phyloP scores from a whole-genome alignment of 2,329 filamentous ascomycete species.

The Teratosphaeriaceae sp. region DNA sequence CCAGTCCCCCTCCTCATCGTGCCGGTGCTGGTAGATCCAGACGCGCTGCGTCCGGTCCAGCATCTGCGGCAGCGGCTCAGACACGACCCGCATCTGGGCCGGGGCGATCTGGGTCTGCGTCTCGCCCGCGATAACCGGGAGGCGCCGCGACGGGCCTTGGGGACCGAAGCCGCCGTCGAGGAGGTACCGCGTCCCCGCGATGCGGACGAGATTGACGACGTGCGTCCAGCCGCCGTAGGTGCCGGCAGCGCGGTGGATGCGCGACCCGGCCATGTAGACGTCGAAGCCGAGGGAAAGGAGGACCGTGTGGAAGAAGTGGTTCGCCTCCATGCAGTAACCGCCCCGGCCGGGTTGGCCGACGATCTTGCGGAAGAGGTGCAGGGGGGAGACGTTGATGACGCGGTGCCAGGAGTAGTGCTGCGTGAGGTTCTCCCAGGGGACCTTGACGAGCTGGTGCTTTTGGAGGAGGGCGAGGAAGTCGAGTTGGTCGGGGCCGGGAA shows the following conservation, averaged over 20 bases:
- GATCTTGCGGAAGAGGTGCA: slow-evolving; percentile 48
- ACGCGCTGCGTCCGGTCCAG: slow-evolving; percentile 28
- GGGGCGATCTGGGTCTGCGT: slow-evolving; percentile 12
- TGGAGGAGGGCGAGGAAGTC: slow-evolving; percentile 20
- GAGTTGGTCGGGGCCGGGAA: slow-evolving; percentile 15
- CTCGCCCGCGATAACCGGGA: slow-evolving; percentile 27
- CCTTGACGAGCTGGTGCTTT: slow-evolving; percentile 38
- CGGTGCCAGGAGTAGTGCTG: slow-evolving; percentile 47
- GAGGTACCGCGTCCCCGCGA: slow-evolving; percentile 18
- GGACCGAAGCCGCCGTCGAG: slow-evolving; percentile 38
- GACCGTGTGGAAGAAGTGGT: slow-evolving; percentile 46
- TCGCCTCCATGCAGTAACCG: slow-evolving; percentile 58
- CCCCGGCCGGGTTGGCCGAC: slow-evolving; percentile 41
- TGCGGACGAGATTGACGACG: slow-evolving; percentile 37
- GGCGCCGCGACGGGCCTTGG: slow-evolving; percentile 31
- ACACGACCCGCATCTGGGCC: slow-evolving; percentile 15
- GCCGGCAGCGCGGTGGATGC: slow-evolving; percentile 24
- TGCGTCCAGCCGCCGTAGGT: slow-evolving; percentile 31
- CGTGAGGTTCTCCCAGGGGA: slow-evolving; percentile 52
- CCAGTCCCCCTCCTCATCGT: slow-evolving; percentile 43
- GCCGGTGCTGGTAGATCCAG: slow-evolving; percentile 37
- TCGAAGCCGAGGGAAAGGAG: slow-evolving; percentile 46
- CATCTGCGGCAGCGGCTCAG: slow-evolving; percentile 13
- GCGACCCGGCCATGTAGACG: slow-evolving; percentile 33
- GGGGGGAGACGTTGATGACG: slow-evolving; percentile 43